These are phyloP conservation scores for Exophiala sp. DNA, from an alignment of 2,329 filamentous ascomycete species.

Conservation along the genomic window DNA sequence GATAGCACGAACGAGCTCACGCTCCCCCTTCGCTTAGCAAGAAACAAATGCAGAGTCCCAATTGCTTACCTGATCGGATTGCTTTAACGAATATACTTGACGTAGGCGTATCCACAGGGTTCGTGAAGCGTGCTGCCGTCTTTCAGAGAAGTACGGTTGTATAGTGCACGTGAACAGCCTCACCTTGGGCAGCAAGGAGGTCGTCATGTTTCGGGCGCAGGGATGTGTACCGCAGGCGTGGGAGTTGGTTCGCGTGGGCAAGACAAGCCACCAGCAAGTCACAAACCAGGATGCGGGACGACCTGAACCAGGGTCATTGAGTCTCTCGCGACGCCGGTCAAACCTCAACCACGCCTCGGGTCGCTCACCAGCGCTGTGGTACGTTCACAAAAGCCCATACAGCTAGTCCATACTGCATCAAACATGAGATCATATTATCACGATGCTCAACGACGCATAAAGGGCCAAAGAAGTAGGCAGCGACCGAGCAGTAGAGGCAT, in stretches of 20 bases:
- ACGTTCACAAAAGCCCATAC: too few relatives aligned
- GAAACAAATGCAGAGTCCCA: not conserved
- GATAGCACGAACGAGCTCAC: not conserved
- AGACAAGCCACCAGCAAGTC: slow-evolving; percentile 10
- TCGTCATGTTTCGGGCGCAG: slow-evolving; percentile 3
- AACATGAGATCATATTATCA: too few relatives aligned
- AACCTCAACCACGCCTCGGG: too few relatives aligned
- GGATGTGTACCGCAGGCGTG: too few relatives aligned
- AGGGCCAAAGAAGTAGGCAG: not conserved
- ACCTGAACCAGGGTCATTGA: not conserved
- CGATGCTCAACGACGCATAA: too few relatives aligned
- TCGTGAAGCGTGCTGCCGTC: too few relatives aligned
- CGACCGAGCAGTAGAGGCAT: not conserved
- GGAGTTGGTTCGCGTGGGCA: not conserved
- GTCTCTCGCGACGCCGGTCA: not conserved
- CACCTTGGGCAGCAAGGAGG: slow-evolving; percentile 16
- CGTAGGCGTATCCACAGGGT: too few relatives aligned
- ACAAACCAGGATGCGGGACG: not conserved
- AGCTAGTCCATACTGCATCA: too few relatives aligned
- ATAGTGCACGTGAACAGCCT: slow-evolving; percentile 3
- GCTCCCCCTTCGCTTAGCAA: not conserved
- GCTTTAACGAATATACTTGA: not conserved
- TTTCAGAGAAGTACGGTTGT: not conserved
- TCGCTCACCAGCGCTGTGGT: too few relatives aligned
- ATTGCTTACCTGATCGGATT: not conserved